Base-by-base conservation (phyloP, 805 yeast genomes). In the Yamadazyma sp. region DNA sequence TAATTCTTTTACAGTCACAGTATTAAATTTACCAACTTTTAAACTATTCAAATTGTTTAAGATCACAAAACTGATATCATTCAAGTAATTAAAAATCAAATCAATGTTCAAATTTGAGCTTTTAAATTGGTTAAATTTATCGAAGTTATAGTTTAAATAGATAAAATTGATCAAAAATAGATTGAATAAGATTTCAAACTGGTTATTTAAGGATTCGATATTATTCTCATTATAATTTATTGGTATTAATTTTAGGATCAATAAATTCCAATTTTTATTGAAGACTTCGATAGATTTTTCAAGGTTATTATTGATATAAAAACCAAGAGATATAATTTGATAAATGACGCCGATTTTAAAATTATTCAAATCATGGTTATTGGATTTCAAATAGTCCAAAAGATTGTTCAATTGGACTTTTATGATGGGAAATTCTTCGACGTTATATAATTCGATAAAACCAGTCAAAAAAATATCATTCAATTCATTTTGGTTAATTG, bases 11-110 rank as follows among this genome's bases (percentile, higher is more conserved):
- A 37, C 39, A 11, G 39, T 35, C 16, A 32, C 27, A 12, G 37
- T 29, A 13, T 42, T 41, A 25, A 47, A 45, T 18, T 23, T 31
- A 3, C 14, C 23, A 12, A 23, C 24, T n/a, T n/a, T n/a, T n/a
- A 27, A 16, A 15, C 18, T 23, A 7, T 48, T 45, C 34, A 60
- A 45, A 38, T 68, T 66, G 20, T 66, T 49, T 35, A 71, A 52
- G 30, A 73, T 69, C 11, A 24, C 25, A 15, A 23, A 30, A 2
- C 34, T 30, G 11, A 70, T 66, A 39, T 73, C 74, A 44, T 75
- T 72, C 32, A 76, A 54, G 42, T 72, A 71, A 43, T 73, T 71
- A 40, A 75, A 58, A 5, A 75, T 58, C 23, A 73, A 64, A 35
- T 71, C 75, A 18, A 67, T 62, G 21, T 69, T 68, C n/a, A 57